Evolutionary conservation across 2,329 filamentous ascomycete species (phyloP).

Genomic region (Sarocladium oryzae): DNA sequence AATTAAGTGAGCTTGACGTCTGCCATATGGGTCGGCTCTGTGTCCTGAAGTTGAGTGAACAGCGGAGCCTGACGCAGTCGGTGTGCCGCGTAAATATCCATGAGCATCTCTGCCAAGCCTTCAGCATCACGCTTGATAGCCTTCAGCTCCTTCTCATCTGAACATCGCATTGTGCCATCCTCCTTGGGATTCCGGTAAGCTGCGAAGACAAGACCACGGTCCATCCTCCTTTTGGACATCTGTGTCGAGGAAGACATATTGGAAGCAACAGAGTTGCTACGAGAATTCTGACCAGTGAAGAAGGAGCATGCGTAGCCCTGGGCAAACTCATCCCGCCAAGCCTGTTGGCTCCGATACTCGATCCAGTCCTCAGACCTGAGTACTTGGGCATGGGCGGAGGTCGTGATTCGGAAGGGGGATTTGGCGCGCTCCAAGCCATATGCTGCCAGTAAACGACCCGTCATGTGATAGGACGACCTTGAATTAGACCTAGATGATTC

Average conservation of each 20-base stretch:
- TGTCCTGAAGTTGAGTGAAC: conserved; percentile 25
- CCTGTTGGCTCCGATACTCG: conserved; percentile 41
- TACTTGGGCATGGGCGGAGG: conserved; percentile 42
- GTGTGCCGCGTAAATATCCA: conserved; percentile 40
- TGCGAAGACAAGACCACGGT: conserved; percentile 50
- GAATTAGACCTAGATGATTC: conserved; percentile 11
- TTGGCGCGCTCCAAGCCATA: conserved; percentile 45
- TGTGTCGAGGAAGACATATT: conserved; percentile 5
- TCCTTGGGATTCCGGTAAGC: conserved; percentile 44
- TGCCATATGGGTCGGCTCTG: conserved; percentile 31
- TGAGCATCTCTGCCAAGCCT: conserved; percentile 44
- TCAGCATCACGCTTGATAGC: conserved; percentile 43
- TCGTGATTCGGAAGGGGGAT: conserved; percentile 46
- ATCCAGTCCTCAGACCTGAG: conserved; percentile 45
- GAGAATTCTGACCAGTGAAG: conserved; percentile 33
- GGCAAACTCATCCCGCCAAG: conserved; percentile 37
- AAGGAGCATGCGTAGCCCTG: conserved; percentile 49
- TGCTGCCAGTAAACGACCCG: conserved; percentile 47
- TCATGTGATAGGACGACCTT: conserved; percentile 23
- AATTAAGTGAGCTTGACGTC: conserved; percentile 13
- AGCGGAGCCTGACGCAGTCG: conserved; percentile 25
- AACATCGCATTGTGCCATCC: conserved; percentile 28
- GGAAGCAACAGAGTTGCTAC: background rate
- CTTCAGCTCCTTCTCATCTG: conserved; percentile 34
- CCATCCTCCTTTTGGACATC: conserved; percentile 20